Percentiles rank a stretch among this genome's conserved stretches.
These are phyloP conservation scores for Fusarium sterilihyphosum DNA, from an alignment of 2,329 filamentous ascomycete species.

Conservation along the genomic window DNA sequence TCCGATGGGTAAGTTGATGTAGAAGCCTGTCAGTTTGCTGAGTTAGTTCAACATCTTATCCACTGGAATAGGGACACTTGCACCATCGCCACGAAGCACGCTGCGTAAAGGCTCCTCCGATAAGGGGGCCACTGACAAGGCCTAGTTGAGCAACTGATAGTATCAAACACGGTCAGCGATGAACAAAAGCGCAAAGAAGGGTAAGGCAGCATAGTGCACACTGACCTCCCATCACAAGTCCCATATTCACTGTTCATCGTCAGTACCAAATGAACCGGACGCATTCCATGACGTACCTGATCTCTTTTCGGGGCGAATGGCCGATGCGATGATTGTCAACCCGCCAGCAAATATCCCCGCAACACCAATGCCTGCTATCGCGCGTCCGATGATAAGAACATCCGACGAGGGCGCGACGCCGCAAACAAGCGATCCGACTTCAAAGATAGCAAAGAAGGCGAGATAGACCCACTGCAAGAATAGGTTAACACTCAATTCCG, in stretches of 20 bases:
- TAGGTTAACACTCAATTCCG: rapidly evolving
- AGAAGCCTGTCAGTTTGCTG: neutral
- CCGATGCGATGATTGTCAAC: neutral
- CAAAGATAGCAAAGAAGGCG: neutral
- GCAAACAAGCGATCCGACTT: neutral
- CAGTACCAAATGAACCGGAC: neutral
- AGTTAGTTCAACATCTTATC: neutral
- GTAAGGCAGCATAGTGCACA: neutral
- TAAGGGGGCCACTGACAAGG: neutral
- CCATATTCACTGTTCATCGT: neutral
- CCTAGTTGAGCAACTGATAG: neutral
- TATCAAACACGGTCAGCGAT: neutral
- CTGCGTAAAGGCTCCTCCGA: neutral
- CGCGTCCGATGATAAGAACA: neutral
- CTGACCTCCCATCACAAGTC: neutral
- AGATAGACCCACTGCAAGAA: neutral
- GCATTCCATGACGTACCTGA: neutral
- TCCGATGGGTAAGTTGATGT: neutral
- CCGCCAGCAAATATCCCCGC: neutral
- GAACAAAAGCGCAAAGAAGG: neutral
- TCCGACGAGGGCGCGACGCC: neutral
- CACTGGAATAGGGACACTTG: neutral
- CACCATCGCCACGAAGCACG: neutral
- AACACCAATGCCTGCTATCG: neutral
- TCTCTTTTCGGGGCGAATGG: neutral